These are phyloP conservation scores for Trichoderma guizhouense DNA, from an alignment of 2,329 filamentous ascomycete species.

Conservation along the genomic window DNA sequence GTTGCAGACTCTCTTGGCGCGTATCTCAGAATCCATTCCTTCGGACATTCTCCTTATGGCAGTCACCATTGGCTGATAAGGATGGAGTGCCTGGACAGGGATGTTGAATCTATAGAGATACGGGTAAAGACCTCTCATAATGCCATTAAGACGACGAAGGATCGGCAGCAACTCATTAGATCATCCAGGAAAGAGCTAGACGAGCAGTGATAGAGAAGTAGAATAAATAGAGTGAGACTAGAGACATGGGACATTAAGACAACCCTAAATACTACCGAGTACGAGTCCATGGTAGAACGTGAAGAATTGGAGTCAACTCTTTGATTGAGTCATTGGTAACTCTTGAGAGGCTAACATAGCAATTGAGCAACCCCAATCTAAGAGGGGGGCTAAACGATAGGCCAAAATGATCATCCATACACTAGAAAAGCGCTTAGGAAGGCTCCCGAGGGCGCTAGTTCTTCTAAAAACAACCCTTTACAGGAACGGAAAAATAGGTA, in stretches of 20 bases:
- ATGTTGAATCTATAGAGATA: not conserved
- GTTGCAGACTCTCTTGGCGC: not conserved
- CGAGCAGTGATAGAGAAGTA: no score
- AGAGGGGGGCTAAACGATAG: not conserved
- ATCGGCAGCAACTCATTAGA: no score
- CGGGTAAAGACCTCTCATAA: not conserved
- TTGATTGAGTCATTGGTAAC: not conserved
- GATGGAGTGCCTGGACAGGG: not conserved
- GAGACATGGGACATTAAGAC: not conserved
- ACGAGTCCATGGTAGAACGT: not conserved
- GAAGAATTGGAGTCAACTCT: not conserved
- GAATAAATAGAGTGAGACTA: no score
- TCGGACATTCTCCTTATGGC: not conserved
- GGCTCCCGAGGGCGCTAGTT: not conserved
- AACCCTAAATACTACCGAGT: not conserved
- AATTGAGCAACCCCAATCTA: not conserved
- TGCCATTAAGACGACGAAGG: not conserved
- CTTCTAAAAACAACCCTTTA: not conserved
- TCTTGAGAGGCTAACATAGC: not conserved
- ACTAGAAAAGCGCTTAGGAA: not conserved
- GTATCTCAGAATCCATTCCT: not conserved
- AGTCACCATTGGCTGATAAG: not conserved
- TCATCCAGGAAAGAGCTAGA: no score
- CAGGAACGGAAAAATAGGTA: not conserved
- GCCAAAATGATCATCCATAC: not conserved